Base-by-base conservation (phyloP, 2,329 filamentous ascomycete genomes). In the Claviceps maximensis region DNA sequence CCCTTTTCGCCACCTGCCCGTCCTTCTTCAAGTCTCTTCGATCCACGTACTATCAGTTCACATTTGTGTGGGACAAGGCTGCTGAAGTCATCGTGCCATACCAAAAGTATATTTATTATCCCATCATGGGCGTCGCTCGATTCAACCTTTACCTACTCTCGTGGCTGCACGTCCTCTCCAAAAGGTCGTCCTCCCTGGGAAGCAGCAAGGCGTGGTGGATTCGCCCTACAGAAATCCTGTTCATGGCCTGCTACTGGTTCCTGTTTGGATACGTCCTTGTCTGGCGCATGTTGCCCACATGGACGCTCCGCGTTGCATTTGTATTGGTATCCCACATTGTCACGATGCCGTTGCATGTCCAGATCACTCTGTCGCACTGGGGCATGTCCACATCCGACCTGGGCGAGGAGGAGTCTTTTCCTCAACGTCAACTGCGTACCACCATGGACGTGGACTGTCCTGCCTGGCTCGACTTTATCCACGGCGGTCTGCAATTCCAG, bases 401-500 rank as follows among this genome's bases (percentile, higher is more conserved):
- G 2, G 82, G 82, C 55, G 74, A 79, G 47, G 70, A 73, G 52
- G 83, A 87, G 62, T 83, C 80, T 0, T 87, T 86, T 61, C 73
- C 83, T 0, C 82, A 86, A 68, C 80, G 80, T 60, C 83, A 84
- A 74, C 69, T 87, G 40, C 75, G 83, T 46, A 87, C 83, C 3
- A 86, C 83, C 27, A 85, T 87, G 82, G 84, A 87, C 60, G 79
- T 87, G 48, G 82, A 85, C 60, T 87, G 83, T 65, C 84, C 84
- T 0, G 69, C 74, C 25, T 87, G 83, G 84, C 69, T 87, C 27
- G 84, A 87, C 63, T 87, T 82, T 59, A 74, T 86, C 62, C 83
- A 87, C 63, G 84, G 84, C 49, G 84, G 84, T 1, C 71, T 87
- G 29, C 84, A 87, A 67, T 87, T 87, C 67, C 84, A 87, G 66